A percentile compares a stretch with the other conserved stretches of the same genome.
Evolutionary conservation across 257 asterid species (phyloP).

Genomic region (Solanum infundibuliforme): DNA sequence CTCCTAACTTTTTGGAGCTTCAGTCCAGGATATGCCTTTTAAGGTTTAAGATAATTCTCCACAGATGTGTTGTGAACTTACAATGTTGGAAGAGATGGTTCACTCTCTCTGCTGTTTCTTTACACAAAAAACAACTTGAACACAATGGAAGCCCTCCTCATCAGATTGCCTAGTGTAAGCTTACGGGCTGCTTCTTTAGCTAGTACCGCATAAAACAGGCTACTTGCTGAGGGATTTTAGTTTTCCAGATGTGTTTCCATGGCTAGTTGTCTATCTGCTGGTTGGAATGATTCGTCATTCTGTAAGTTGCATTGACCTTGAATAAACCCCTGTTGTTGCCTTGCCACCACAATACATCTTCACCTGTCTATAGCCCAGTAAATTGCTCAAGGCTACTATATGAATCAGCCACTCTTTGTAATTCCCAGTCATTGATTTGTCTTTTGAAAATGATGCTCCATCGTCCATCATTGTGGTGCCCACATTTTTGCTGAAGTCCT

Average conservation of each 20-base stretch:
- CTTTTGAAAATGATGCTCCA: background rate
- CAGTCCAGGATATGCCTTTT: background rate
- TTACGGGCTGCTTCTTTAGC: background rate
- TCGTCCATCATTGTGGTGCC: background rate
- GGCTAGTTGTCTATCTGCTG: background rate
- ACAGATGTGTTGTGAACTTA: background rate
- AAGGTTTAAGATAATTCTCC: background rate
- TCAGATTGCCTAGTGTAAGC: background rate
- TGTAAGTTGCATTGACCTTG: background rate
- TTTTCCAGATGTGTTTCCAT: background rate
- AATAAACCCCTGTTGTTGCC: background rate
- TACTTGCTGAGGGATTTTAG: background rate
- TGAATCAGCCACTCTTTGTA: background rate
- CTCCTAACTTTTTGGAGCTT: background rate
- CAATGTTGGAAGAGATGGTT: background rate
- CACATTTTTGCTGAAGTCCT: background rate
- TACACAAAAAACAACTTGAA: background rate
- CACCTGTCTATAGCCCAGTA: background rate
- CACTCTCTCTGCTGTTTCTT: background rate
- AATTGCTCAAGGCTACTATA: background rate
- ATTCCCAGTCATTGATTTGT: background rate
- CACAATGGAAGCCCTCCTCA: background rate
- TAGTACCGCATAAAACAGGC: background rate
- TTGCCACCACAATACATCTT: background rate
- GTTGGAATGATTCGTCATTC: background rate